Evolutionary conservation across 1,139 yeast species (phyloP).

Genomic region (Taphrina wiesneri): DNA sequence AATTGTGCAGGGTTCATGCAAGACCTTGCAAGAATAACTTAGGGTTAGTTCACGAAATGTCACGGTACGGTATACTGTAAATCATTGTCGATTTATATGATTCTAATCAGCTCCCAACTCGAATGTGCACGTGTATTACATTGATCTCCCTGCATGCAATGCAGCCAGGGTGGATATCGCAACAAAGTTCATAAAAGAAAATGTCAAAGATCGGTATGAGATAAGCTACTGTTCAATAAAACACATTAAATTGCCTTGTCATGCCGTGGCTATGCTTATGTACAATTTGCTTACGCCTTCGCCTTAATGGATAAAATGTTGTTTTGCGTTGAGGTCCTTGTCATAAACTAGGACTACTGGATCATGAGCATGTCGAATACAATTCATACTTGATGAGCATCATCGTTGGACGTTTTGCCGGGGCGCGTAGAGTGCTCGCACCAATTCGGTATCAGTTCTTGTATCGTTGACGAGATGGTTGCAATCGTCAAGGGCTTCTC

Average conservation of each 20-base stretch:
- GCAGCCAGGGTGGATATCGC: too few relatives aligned
- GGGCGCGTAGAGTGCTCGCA: background rate
- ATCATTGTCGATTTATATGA: too few relatives aligned
- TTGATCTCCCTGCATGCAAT: too few relatives aligned
- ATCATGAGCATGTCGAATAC: background rate
- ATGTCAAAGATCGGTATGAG: too few relatives aligned
- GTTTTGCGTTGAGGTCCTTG: background rate
- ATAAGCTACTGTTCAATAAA: too few relatives aligned
- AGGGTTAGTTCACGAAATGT: too few relatives aligned
- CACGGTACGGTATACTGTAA: too few relatives aligned
- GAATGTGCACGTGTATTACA: too few relatives aligned
- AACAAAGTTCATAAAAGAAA: too few relatives aligned
- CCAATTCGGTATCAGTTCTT: constrained; percentile 19
- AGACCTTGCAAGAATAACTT: background rate
- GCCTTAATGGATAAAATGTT: background rate
- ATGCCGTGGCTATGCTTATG: background rate
- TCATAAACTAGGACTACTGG: background rate
- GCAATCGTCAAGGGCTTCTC: constrained; percentile 27
- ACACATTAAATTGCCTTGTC: too few relatives aligned
- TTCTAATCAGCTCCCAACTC: too few relatives aligned
- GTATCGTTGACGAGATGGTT: constrained; percentile 9
- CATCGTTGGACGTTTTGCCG: background rate
- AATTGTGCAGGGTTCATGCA: background rate
- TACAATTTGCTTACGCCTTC: background rate
- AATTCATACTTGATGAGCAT: background rate